Percentiles rank a stretch among this genome's conserved stretches.
These are phyloP conservation scores for Salvia miltiorrhiza DNA, from an alignment of 257 asterid genomes.

Conservation along the genomic window DNA sequence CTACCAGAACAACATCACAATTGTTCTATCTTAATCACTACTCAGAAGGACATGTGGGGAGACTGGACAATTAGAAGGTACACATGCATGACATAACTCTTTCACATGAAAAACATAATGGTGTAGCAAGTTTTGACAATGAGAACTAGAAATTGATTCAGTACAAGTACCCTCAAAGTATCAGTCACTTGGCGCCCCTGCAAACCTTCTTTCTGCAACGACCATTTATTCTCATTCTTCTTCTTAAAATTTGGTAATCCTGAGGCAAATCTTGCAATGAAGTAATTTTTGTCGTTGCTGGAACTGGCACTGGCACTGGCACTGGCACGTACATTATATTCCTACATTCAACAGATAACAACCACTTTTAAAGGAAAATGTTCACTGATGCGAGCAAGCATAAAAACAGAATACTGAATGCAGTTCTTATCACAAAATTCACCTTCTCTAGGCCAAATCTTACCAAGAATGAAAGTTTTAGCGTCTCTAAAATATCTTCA, in stretches of 20 bases:
- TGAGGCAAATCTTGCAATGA: slow-evolving; percentile 82
- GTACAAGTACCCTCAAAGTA: slow-evolving; percentile 62
- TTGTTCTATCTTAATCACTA: not conserved
- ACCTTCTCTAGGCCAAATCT: not conserved
- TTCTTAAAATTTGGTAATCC: slow-evolving; percentile 86
- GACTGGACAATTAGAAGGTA: not conserved
- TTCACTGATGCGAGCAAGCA: not conserved
- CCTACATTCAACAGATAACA: slow-evolving; percentile 42
- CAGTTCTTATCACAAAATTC: not conserved
- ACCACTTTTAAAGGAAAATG: not conserved
- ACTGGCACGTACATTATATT: slow-evolving; percentile 87
- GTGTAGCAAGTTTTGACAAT: not conserved
- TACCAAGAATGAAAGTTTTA: not conserved
- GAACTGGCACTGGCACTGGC: slow-evolving; percentile 76
- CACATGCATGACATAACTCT: not conserved
- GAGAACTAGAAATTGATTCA: not conserved
- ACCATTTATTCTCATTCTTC: slow-evolving; percentile 87
- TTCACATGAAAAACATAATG: not conserved
- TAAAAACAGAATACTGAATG: not conserved
- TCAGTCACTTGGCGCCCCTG: slow-evolving; percentile 96
- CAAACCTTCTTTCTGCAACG: slow-evolving; percentile 85
- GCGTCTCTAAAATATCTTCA: not conserved
- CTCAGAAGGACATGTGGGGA: not conserved
- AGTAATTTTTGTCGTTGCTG: slow-evolving; percentile 72
- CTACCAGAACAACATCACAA: slow-evolving; percentile 5